phyloP scores from a whole-genome alignment of 169 alveolate species.

The Plasmodium falciparum region DNA sequence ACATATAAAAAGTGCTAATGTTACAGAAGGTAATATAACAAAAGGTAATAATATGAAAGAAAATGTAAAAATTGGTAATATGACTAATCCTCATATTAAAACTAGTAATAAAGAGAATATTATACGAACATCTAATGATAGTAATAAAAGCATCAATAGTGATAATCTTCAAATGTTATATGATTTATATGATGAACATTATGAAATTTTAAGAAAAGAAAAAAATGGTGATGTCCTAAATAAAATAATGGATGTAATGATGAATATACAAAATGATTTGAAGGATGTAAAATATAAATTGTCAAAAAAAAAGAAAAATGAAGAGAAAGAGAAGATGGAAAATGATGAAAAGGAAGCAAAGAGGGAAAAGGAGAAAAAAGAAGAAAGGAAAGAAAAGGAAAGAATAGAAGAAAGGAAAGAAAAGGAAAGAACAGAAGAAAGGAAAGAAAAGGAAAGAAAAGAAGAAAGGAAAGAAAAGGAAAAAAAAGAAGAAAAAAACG shows the following conservation, averaged over 20 bases:
- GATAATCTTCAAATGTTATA: background rate
- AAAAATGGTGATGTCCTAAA: slow-evolving; percentile 28
- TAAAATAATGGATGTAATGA: slow-evolving; percentile 69
- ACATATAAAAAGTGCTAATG: no score
- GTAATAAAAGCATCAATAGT: background rate
- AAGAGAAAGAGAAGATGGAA: background rate
- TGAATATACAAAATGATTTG: slow-evolving; percentile 65
- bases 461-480: background rate
- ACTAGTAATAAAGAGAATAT: background rate
- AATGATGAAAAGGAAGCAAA: background rate
- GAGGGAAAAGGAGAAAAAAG: background rate
- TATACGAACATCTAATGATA: background rate
- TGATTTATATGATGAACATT: slow-evolving; percentile 23
- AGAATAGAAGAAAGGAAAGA: background rate
- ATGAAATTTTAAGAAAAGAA: slow-evolving; percentile 19
- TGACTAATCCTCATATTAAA: background rate
- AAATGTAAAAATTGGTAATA: background rate
- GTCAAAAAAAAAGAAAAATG: slow-evolving; percentile 15
- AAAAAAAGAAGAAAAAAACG: background rate
- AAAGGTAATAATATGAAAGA: background rate
- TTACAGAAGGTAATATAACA: background rate
- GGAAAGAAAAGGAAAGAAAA: background rate
- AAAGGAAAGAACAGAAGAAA: background rate
- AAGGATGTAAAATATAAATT: slow-evolving; percentile 59
- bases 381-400: background rate